These are phyloP conservation scores for Cladosporium sp. DNA, from an alignment of 2,329 filamentous ascomycete species.

Conservation along the genomic window DNA sequence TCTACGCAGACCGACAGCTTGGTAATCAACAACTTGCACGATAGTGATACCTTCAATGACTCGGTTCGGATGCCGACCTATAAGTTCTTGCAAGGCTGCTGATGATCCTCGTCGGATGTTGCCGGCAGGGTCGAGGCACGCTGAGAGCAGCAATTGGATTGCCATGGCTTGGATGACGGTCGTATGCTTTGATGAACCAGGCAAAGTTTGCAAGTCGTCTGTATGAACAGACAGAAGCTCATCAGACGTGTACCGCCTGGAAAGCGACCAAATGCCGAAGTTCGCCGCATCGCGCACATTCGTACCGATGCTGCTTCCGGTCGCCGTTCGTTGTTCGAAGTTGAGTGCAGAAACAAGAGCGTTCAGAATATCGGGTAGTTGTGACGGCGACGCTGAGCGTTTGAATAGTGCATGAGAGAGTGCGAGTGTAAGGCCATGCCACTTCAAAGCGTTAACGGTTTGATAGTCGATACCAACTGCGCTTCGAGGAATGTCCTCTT, in stretches of 20 bases:
- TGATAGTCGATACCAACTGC: slow-evolving; percentile 56
- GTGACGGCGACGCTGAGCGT: slow-evolving; percentile 67
- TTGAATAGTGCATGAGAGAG: slow-evolving; percentile 83
- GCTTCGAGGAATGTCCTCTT: slow-evolving; percentile 56
- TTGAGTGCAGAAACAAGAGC: slow-evolving; percentile 73
- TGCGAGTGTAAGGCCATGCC: slow-evolving; percentile 89
- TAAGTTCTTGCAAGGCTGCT: slow-evolving; percentile 87
- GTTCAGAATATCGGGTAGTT: slow-evolving; percentile 70
- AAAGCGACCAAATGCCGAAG: slow-evolving; percentile 92
- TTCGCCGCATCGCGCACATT: slow-evolving; percentile 94
- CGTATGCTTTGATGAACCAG: slow-evolving; percentile 5
- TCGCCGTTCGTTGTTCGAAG: slow-evolving; percentile 83
- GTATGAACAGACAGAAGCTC: slow-evolving; percentile 66
- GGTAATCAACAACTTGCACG: slow-evolving; percentile 89
- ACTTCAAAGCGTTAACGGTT: slow-evolving; percentile 74
- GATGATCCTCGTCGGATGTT: slow-evolving; percentile 92
- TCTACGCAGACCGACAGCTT: slow-evolving; percentile 81
- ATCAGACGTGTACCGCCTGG: slow-evolving; percentile 75
- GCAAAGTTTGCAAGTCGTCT: slow-evolving; percentile 9
- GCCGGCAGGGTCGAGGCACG: slow-evolving; percentile 81
- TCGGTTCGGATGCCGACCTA: slow-evolving; percentile 86
- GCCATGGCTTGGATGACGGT: slow-evolving; percentile 63
- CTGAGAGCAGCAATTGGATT: slow-evolving; percentile 73
- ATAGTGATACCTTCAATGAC: slow-evolving; percentile 76
- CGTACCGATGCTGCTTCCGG: slow-evolving; percentile 78